Evolutionary conservation across 805 yeast species (phyloP), one percentile per base, ranked within the genome.

Genomic region (Yamadazyma ubonensis): DNA sequence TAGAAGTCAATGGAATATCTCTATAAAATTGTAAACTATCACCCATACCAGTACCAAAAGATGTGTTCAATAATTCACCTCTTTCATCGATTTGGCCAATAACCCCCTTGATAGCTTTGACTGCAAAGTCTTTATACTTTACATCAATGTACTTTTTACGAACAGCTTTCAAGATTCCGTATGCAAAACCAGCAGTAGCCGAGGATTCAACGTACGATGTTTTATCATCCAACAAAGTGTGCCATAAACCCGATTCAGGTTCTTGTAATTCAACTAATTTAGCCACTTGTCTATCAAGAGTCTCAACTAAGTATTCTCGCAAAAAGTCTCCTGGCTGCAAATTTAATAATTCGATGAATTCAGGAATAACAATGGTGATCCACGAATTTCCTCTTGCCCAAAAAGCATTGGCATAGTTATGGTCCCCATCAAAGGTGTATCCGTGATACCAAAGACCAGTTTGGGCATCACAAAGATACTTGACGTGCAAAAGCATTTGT

Each of bases 301-400:
- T 53, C 35, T 59, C 63, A 25, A 53, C 39, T 21, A 63, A 45
- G 40, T 50, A 54, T 18, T 47, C 50, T 30, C 65, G 44, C 36
- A 61, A 49, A 30, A 47, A 54, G 39, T 59, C 67, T 19, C 54
- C 60, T 12, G 49, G 46, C 19, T 48, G 53, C 6, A 60, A 41
- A 18, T 58, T 48, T 18, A 63, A 48, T 25, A 58, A 44, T 35
- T 61, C 68, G 28, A 63, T 52, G 32, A 62, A 51, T 36, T 62
- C 68, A 11, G 67, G 68, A 42, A 63, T 59, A 8, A 58, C 65
- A 32, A 63, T 62, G 12, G 67, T 63, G 37, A 63, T 47, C 68
- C 67, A 63, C 16, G 60, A 50, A 42, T 62, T 62, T 10, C 67
- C 67, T 33, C 68, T 44, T 15, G 67, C 68, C 68, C 68, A 62